Conservation (phyloP, 1,284 basidiomycete species). For the Cystobasidium slooffiae region DNA sequence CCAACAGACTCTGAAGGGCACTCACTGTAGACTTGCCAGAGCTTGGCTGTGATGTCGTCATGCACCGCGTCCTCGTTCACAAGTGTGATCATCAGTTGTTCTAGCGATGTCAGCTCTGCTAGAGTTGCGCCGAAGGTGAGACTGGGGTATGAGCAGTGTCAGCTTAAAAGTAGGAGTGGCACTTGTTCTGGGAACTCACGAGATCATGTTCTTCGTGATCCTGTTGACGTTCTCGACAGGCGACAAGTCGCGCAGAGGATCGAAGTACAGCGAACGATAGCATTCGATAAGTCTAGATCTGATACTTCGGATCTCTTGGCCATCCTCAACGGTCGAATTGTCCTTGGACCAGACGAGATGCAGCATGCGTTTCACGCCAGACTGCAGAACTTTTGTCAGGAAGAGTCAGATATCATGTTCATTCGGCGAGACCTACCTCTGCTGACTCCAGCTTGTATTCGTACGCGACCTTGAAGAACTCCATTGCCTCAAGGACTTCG, state of each 20-base stretch:
- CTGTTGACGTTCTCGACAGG: slow-evolving; percentile 85
- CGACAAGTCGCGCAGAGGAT: slow-evolving; percentile 69
- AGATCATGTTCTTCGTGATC: slow-evolving; percentile 98
- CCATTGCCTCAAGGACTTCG: slow-evolving; percentile 93
- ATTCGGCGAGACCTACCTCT: slow-evolving; percentile 46
- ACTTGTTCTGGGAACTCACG: slow-evolving; percentile 65
- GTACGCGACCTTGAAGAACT: slow-evolving; percentile 85
- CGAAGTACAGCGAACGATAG: slow-evolving; percentile 88
- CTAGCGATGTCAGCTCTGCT: slow-evolving; percentile 92
- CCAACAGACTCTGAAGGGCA: slow-evolving; percentile 40
- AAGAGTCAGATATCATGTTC: background rate
- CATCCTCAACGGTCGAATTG: slow-evolving; percentile 77
- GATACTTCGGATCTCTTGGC: slow-evolving; percentile 85
- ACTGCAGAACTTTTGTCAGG: slow-evolving; percentile 59
- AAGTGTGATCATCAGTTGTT: slow-evolving; percentile 94
- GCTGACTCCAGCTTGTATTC: slow-evolving; percentile 81
- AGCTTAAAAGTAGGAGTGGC: slow-evolving; percentile 8
- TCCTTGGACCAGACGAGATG: slow-evolving; percentile 98
- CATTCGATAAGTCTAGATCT: slow-evolving; percentile 85
- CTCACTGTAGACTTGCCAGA: slow-evolving; percentile 95
- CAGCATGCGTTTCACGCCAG: slow-evolving; percentile 91
- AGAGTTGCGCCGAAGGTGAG: slow-evolving; percentile 87
- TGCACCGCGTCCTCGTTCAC: slow-evolving; percentile 82
- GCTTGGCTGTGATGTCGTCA: slow-evolving; percentile 79
- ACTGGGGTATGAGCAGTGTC: slow-evolving; percentile 59